phyloP scores from a whole-genome alignment of 495 filamentous ascomycete species.

The Venustampulla echinocandica region DNA sequence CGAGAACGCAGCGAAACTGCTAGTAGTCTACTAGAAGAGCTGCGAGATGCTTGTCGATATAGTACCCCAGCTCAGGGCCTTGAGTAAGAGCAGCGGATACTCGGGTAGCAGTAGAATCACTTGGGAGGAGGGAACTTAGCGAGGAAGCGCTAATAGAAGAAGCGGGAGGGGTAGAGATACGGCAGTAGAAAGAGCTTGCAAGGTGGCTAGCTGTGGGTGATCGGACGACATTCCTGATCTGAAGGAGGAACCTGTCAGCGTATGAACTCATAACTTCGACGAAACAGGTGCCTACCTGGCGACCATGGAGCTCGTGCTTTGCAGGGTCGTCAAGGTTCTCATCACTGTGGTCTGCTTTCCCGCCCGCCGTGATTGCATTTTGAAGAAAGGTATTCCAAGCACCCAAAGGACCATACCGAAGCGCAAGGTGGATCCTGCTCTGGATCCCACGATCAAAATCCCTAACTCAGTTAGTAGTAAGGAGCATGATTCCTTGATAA shows the following conservation, averaged over 20 bases:
- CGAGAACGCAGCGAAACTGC: conserved; percentile 9
- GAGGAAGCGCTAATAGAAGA: conserved; percentile 5
- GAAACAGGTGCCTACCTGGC: conserved; percentile 10
- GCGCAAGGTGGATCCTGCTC: conserved; percentile 38
- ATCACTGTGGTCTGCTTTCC: conserved; percentile 6
- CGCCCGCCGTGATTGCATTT: conserved; percentile 2
- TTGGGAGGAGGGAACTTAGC: conserved; percentile 4
- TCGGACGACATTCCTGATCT: conserved; percentile 9
- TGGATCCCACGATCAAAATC: conserved; percentile 49
- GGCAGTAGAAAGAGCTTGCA: conserved; percentile 5
- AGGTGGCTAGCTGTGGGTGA: background rate
- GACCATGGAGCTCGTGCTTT: conserved; percentile 10
- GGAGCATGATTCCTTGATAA: conserved; percentile 45
- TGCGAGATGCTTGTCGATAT: conserved; percentile 9
- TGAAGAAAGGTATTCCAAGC: conserved; percentile 9
- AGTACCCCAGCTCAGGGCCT: conserved; percentile 9
- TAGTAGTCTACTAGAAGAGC: conserved; percentile 2
- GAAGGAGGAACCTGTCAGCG: conserved; percentile 5
- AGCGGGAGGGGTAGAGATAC: conserved; percentile 5
- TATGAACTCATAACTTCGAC: conserved; percentile 6
- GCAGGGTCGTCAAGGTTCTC: background rate
- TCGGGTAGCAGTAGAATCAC: conserved; percentile 2
- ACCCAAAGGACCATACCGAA: conserved; percentile 26
- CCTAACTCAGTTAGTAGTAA: conserved; percentile 43
- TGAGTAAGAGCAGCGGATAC: conserved; percentile 9